Base-by-base conservation (phyloP, 345 rosid genomes). In the Microthlaspi erraticum region DNA sequence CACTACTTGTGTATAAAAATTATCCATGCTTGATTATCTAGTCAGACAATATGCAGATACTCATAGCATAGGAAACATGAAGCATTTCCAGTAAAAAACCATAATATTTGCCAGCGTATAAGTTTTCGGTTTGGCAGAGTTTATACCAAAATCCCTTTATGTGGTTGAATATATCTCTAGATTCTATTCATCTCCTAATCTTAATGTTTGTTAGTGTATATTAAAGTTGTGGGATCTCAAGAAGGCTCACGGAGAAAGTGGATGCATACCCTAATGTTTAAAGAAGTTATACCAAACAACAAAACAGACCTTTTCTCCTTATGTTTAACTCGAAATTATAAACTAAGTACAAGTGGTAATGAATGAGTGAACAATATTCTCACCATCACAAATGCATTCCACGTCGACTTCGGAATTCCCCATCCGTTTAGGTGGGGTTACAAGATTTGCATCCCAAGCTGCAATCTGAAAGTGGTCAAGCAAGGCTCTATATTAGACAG, bases 371-470 rank as follows among this genome's bases (percentile, higher is more conserved):
- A 60, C 13, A 9, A 9, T 23, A 53, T 55, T 64, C 89, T 84
- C 77, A 93, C 98, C 97, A 76, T 93, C 87, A 76, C 90, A 87
- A 55, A 89, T 70, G 71, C 18, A 39, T 48, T 88, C 91, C 72
- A 93, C 80, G 77, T 43, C 64, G 53, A 93, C 37, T 64, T 81
- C 80, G 2, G 86, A 84, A 70, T 93, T 89, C 10, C 97, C 98
- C 98, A 93, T 93, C 66, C 97, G 97, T 77, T 89, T 93, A 78
- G 86, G 97, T 36, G 98, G 98, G 57, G 94, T 78, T 44, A 93
- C 86, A 81, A 93, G 87, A 80, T 93, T 93, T 54, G 96, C 98
- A 87, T 93, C 98, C 98, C 98, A 93, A 79, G 96, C 97, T 75
- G 97, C 97, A 70, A 89, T 83, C 98, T 93, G 83, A 76, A 61